Base-by-base conservation (phyloP, 1,284 basidiomycete genomes). In the Boletus calvinii region DNA sequence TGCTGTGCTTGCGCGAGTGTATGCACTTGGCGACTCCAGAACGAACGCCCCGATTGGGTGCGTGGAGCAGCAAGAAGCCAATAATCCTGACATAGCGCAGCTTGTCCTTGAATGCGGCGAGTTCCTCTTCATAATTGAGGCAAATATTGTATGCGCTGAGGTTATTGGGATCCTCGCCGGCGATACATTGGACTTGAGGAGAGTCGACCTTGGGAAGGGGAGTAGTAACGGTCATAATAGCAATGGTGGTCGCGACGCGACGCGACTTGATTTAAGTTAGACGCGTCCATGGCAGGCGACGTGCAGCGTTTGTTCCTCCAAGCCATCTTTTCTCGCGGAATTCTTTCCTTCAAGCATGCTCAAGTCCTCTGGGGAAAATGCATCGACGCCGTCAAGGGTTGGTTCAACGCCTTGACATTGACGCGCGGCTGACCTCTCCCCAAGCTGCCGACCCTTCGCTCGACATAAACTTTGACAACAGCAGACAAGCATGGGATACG, bases 291-390 rank as follows among this genome's bases (percentile, higher is more conserved):
- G 53, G 66, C 76, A 13, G 72, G 72, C 61, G 88, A 91, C 65
- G 81, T 89, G 1, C 79, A 83, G 56, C 80, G 83, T 30, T 76
- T 93, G 39, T 92, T 90, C 60, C 76, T 92, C 10, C 90, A 93
- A 57, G 81, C 85, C 0, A 70, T 90, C 22, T 72, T 93, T 30
- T 90, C 88, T 26, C 78, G 90, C 20, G 77, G 84, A 18, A 70
- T 82, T 6, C 64, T 92, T 7, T 81, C 87, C 17, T 77, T 77
- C 46, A 76, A 76, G 29, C 75, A 90, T 2, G 87, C 85, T 0
- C 74, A 80, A 46, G 71, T 75, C 39, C 73, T 93, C 20, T 90
- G 86, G 81, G 69, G 74, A 58, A 85, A 83, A 64, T 87, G 79
- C 60, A 72, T 83, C 18, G 77, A 80, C 26, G 80, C 81, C 3